Conservation (phyloP, 768 basidiomycete species). For the Trametes cinnabarina region DNA sequence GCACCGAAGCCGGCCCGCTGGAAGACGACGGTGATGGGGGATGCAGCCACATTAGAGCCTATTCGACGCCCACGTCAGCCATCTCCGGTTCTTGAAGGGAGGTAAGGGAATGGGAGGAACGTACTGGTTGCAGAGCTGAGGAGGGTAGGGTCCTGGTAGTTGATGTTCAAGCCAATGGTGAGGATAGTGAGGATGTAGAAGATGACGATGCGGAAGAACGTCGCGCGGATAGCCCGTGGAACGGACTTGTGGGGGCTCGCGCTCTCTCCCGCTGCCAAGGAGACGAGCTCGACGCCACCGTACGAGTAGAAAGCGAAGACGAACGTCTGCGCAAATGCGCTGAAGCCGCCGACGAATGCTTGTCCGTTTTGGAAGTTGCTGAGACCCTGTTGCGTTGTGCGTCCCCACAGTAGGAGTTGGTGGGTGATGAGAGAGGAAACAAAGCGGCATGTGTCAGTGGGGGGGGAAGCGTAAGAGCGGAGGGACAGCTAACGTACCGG, state of each 20-base stretch:
- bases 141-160: slow-evolving; percentile 54
- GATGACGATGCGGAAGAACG: slow-evolving; percentile 62
- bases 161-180: slow-evolving; percentile 65
- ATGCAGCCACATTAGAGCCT: slow-evolving; percentile 53
- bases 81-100: neutral
- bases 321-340: slow-evolving; percentile 54
- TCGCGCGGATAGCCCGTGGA: slow-evolving; percentile 53
- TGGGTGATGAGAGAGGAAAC: neutral
- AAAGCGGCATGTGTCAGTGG: neutral
- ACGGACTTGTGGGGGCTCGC: slow-evolving; percentile 60
- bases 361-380: slow-evolving; percentile 49
- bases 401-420: neutral
- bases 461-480: neutral
- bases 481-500: slow-evolving; percentile 47
- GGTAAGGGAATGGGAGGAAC: slow-evolving; percentile 11
- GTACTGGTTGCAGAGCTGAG: slow-evolving; percentile 45
- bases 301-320: slow-evolving; percentile 72
- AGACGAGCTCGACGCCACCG: slow-evolving; percentile 68
- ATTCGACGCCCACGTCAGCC: neutral
- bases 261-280: slow-evolving; percentile 71
- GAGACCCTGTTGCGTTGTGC: slow-evolving; percentile 40
- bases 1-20: slow-evolving; percentile 60
- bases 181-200: slow-evolving; percentile 66
- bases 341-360: slow-evolving; percentile 54
- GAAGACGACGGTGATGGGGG: slow-evolving; percentile 65